Conservation (phyloP, 2,329 filamentous ascomycete species). For the Hymenoscyphus infarciens region DNA sequence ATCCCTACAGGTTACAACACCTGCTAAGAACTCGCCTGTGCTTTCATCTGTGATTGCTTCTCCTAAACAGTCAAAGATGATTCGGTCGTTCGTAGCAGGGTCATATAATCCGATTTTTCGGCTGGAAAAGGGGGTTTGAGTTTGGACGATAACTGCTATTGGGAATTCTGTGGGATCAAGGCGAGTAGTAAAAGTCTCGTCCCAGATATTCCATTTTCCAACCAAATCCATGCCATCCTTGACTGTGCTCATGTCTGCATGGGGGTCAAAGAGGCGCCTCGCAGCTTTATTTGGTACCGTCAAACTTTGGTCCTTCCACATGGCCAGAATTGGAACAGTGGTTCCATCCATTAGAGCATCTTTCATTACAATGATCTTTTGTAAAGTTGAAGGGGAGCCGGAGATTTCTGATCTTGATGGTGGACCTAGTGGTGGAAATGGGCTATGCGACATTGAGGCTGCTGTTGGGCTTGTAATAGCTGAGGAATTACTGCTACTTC, state of each 20-base stretch:
- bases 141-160: constrained; percentile 60
- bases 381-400: constrained; percentile 60
- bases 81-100: constrained; percentile 46
- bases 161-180: constrained; percentile 61
- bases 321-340: constrained; percentile 69
- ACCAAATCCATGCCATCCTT: constrained; percentile 55
- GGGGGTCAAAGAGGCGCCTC: constrained; percentile 46
- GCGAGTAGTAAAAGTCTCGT: constrained; percentile 60
- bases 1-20: constrained; percentile 68
- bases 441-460: constrained; percentile 51
- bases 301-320: constrained; percentile 77
- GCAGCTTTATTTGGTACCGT: constrained; percentile 64
- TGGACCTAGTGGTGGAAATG: constrained; percentile 65
- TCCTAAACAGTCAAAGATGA: constrained; percentile 63
- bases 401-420: constrained; percentile 54
- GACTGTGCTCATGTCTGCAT: constrained; percentile 38
- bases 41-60: constrained; percentile 64
- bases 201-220: constrained; percentile 57
- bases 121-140: constrained; percentile 55
- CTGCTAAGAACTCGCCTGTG: constrained; percentile 69
- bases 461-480: constrained; percentile 48
- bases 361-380: constrained; percentile 72
- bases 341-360: constrained; percentile 74
- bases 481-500: constrained; percentile 35
- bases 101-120: constrained; percentile 62